Base-by-base conservation (phyloP, 306 rosid species). In the Castanopsis chinensis region DNA sequence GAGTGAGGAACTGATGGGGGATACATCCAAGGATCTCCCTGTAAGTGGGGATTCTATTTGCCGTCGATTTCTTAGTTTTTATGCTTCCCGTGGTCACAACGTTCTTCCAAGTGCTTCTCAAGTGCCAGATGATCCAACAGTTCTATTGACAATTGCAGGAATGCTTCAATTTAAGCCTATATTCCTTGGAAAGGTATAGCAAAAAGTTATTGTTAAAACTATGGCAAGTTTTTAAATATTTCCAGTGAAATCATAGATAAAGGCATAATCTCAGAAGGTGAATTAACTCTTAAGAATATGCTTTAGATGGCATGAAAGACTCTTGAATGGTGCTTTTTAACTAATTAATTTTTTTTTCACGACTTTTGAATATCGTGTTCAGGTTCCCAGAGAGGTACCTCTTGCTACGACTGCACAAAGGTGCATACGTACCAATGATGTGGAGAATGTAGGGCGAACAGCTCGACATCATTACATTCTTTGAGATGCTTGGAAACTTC, bases 401-500 rank as follows among this genome's bases (percentile, higher is more conserved):
- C 23, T 92, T 76, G 98, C 97, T 23, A 78, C 97, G 58, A 94
- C 98, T 86, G 75, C 97, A 1, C 98, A 94, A 72, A 90, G 91
- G 81, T 94, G 98, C 89, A 88, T 91, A 73, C 94, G 97, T 58
- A 92, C 98, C 19, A 94, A 94, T 79, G 97, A 94, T 72, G 83
- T 94, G 77, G 85, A 92, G 83, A 94, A 92, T 83, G 98, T 94
- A 43, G 98, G 98, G 67, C 92, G 84, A 72, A 94, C 98, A 7
- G 32, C 97, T 54, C 84, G 94, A 19, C 98, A 94, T 84, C 98
- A 94, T n/a, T 15, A 92, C 97, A 71, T 92, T 94, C 77, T 94
- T 94, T 77, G 97, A 94, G 88, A 92, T 94, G 98, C 98, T 94
- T 76, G 98, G 97, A 67, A 94, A 94, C 88, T 94, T 94, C 88